phyloP scores from a whole-genome alignment of 495 filamentous ascomycete species.

The Penicillium alfredii region DNA sequence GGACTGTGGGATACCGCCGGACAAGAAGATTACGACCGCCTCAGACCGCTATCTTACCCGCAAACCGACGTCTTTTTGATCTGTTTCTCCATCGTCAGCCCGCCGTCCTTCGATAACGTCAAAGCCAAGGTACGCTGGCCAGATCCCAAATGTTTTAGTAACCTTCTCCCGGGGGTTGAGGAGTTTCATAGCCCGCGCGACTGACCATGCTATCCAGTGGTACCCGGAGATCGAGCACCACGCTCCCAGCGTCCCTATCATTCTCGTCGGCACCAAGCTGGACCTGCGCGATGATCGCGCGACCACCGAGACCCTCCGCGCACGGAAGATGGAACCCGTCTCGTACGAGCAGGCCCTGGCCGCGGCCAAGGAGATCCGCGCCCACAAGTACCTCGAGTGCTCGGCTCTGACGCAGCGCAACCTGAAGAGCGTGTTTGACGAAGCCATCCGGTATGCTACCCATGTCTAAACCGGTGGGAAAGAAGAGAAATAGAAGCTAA shows the following conservation, averaged over 20 bases:
- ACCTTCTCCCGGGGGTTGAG: too few species aligned
- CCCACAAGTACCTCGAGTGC: constrained; percentile 94
- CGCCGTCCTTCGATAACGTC: constrained; percentile 96
- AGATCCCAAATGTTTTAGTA: not conserved
- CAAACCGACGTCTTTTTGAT: constrained; percentile 98
- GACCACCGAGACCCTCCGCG: constrained; percentile 67
- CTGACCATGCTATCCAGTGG: constrained; percentile 57
- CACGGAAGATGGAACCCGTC: constrained; percentile 87
- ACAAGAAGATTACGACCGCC: constrained; percentile 96
- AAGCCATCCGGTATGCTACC: constrained; percentile 76
- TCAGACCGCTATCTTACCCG: constrained; percentile 92
- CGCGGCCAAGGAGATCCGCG: constrained; percentile 85
- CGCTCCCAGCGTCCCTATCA: constrained; percentile 91
- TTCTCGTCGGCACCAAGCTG: constrained; percentile 94
- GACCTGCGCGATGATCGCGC: constrained; percentile 88
- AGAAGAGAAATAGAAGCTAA: too few species aligned
- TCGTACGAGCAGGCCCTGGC: constrained; percentile 80
- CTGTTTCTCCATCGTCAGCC: constrained; percentile 97
- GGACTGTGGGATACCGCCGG: constrained; percentile 98
- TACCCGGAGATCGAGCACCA: constrained; percentile 96
- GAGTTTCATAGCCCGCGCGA: too few species aligned
- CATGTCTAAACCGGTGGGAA: too few species aligned
- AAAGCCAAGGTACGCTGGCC: constrained; percentile 75
- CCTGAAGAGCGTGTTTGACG: constrained; percentile 96
- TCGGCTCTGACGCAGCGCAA: constrained; percentile 96